Evolutionary conservation across 202 grass and related monocot species (phyloP).

Genomic region (Zizania palustris): DNA sequence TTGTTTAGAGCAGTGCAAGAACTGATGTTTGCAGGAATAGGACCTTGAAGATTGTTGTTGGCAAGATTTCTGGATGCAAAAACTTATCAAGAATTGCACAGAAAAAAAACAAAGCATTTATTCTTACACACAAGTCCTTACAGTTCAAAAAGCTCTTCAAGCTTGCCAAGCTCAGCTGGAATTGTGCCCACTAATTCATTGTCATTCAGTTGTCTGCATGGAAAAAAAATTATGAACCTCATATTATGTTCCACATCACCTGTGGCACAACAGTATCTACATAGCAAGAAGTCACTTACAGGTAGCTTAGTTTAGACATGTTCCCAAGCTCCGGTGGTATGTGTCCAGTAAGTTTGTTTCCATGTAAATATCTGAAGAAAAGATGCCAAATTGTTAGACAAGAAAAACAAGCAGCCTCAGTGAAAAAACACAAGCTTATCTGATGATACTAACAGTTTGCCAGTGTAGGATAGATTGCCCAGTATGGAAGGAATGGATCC

Average conservation of each 20-base stretch:
- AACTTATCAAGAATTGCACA: conserved; percentile 40
- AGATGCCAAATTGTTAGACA: conserved; percentile 8
- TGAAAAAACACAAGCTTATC: not conserved
- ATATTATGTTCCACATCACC: conserved; percentile 17
- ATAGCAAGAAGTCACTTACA: conserved; percentile 59
- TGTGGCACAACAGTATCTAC: conserved; percentile 7
- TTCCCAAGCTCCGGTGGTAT: conserved; percentile 92
- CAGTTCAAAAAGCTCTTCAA: conserved; percentile 97
- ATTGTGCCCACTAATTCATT: conserved; percentile 89
- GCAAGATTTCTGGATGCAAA: conserved; percentile 76
- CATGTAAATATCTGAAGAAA: conserved; percentile 82
- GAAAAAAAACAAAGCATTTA: not conserved
- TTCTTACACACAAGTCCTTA: conserved; percentile 37
- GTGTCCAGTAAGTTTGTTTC: conserved; percentile 85
- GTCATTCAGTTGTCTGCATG: conserved; percentile 84
- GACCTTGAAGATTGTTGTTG: conserved; percentile 83
- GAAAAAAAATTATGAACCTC: conserved; percentile 25
- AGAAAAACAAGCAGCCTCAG: conserved; percentile 8
- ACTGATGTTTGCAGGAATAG: conserved; percentile 91
- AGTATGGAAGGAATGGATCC: conserved; percentile 93
- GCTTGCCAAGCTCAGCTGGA: conserved; percentile 93
- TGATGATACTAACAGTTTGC: conserved; percentile 83
- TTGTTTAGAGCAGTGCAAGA: conserved; percentile 95
- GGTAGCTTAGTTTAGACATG: conserved; percentile 97
- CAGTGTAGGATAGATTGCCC: conserved; percentile 95